A percentile compares a stretch with the other conserved stretches of the same genome.
These are phyloP conservation scores for Fusarium sp. DNA, from an alignment of 2,329 filamentous ascomycete genomes.

Conservation along the genomic window DNA sequence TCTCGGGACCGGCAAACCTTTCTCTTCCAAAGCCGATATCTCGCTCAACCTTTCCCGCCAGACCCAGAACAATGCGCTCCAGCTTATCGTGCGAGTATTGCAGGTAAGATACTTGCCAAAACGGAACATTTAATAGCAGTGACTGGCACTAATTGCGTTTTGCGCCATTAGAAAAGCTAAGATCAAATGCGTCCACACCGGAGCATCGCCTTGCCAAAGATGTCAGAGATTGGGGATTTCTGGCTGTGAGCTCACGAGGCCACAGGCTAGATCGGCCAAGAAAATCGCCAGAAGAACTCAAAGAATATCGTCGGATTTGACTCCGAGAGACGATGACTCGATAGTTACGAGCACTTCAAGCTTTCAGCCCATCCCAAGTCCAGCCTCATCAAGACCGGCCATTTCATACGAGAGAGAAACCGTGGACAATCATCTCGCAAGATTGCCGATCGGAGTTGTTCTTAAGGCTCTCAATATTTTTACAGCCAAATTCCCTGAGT, in stretches of 20 bases:
- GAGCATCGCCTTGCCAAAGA: slow-evolving; percentile 52
- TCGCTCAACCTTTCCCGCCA: slow-evolving; percentile 7
- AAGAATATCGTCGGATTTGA: background rate
- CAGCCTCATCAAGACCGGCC: background rate
- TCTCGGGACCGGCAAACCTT: slow-evolving; percentile 8
- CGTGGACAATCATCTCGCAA: slow-evolving; percentile 48
- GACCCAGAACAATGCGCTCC: slow-evolving; percentile 49
- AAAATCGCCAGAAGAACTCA: slow-evolving; percentile 17
- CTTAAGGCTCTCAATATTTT: slow-evolving; percentile 55
- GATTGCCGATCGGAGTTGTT: slow-evolving; percentile 47
- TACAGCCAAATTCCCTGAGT: slow-evolving; percentile 54
- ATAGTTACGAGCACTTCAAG: background rate
- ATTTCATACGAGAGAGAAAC: slow-evolving; percentile 9
- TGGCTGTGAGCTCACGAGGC: slow-evolving; percentile 49
- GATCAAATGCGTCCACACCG: slow-evolving; percentile 55
- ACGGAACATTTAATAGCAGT: background rate
- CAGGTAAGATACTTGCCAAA: slow-evolving; percentile 41
- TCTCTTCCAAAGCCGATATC: slow-evolving; percentile 26
- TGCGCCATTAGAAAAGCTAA: slow-evolving; percentile 51
- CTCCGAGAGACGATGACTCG: background rate
- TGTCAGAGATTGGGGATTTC: slow-evolving; percentile 49
- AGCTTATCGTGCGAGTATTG: slow-evolving; percentile 56
- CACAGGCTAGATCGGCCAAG: slow-evolving; percentile 12
- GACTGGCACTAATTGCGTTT: background rate
- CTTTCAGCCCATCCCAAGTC: slow-evolving; percentile 11